Evolutionary conservation across 2,329 filamentous ascomycete species (phyloP).

Genomic region (Cladophialophora exuberans): DNA sequence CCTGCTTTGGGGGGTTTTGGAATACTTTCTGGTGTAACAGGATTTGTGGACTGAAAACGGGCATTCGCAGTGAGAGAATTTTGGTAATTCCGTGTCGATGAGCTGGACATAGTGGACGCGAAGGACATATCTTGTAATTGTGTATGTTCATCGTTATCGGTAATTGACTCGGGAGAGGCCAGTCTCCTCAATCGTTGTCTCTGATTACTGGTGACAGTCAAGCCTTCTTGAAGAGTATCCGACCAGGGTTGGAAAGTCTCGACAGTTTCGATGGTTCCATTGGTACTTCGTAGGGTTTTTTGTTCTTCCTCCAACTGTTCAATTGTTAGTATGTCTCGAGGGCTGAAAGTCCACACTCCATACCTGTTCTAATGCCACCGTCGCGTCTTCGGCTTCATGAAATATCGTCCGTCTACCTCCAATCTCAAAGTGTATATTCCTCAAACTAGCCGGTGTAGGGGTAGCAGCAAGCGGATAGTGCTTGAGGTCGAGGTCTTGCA

Average conservation of each 20-base stretch:
- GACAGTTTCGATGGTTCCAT: conserved; percentile 29
- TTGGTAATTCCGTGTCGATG: background rate
- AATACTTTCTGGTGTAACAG: conserved; percentile 33
- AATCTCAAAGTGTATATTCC: conserved; percentile 74
- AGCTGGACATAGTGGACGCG: background rate
- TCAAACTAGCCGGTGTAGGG: conserved; percentile 78
- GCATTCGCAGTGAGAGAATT: conserved; percentile 16
- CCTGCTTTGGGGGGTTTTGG: conserved; percentile 8
- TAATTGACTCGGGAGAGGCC: conserved; percentile 33
- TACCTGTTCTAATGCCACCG: conserved; percentile 51
- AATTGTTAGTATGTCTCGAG: background rate
- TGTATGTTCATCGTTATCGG: conserved; percentile 28
- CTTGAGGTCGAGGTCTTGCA: conserved; percentile 77
- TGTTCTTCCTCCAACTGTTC: conserved; percentile 30
- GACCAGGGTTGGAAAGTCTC: conserved; percentile 20
- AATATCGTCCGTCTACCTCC: conserved; percentile 65
- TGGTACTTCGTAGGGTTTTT: conserved; percentile 23
- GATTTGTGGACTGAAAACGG: conserved; percentile 30
- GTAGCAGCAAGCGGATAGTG: conserved; percentile 85
- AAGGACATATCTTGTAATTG: background rate
- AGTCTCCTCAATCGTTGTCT: conserved; percentile 24
- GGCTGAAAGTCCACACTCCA: conserved; percentile 35
- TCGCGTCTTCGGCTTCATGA: conserved; percentile 63
- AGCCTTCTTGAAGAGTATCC: conserved; percentile 6
- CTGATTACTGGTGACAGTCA: conserved; percentile 2